These are phyloP conservation scores for Sedum album DNA, from an alignment of 164 flowering plant species.

Conservation along the genomic window DNA sequence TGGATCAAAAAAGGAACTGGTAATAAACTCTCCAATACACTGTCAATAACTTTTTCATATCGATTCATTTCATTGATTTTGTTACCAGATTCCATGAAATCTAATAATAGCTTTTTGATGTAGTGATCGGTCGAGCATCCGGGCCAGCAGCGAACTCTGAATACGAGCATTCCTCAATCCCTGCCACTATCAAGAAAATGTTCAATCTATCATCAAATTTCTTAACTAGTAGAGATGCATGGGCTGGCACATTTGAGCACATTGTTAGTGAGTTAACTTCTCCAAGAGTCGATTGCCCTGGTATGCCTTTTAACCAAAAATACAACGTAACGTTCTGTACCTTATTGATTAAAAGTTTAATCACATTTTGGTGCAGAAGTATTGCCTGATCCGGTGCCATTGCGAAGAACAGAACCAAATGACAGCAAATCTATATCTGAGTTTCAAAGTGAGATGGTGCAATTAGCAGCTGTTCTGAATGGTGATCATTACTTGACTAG, in stretches of 20 bases:
- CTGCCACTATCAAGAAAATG: constrained; percentile 8
- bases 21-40: not conserved
- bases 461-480: constrained; percentile 12
- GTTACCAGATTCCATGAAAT: too few relatives aligned
- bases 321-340: not conserved
- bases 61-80: too few relatives aligned
- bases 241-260: constrained; percentile 11
- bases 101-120: not conserved
- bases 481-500: constrained; percentile 11
- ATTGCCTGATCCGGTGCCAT: constrained; percentile 10
- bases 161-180: too few relatives aligned
- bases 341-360: not conserved
- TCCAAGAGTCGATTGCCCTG: constrained; percentile 7
- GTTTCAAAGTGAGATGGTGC: constrained; percentile 13
- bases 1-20: constrained; percentile 14
- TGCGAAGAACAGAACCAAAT: constrained; percentile 6
- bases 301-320: not conserved
- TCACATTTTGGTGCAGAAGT: not conserved
- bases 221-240: constrained; percentile 5
- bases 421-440: constrained; percentile 9
- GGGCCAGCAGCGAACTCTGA: constrained; percentile 12
- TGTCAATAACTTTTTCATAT: too few relatives aligned
- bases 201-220: constrained; percentile 9
- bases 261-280: constrained; percentile 6
- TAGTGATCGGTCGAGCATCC: constrained; percentile 9